A percentile compares a stretch with the other conserved stretches of the same genome.
Evolutionary conservation across 306 rosid genomes (phyloP).

Genomic region (Trifolium fragiferum): DNA sequence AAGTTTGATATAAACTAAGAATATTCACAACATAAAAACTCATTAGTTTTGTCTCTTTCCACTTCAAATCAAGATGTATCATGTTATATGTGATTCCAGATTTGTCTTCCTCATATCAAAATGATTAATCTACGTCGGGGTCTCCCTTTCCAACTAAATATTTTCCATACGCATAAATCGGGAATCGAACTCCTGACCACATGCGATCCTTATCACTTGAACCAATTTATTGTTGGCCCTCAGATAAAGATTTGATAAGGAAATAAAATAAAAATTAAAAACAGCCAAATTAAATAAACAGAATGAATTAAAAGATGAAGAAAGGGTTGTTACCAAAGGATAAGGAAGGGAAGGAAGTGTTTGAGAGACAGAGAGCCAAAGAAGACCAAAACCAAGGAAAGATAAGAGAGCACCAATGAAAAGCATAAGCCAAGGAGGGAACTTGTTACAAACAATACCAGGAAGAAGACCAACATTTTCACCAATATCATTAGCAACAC

Average conservation of each 20-base stretch:
- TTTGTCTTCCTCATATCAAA: slow-evolving; percentile 4
- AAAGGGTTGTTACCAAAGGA: slow-evolving; percentile 56
- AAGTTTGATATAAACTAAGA: slow-evolving; percentile 1
- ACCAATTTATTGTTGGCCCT: no score
- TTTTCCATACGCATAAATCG: no score
- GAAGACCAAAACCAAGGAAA: slow-evolving; percentile 66
- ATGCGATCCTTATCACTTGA: no score
- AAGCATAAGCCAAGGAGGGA: slow-evolving; percentile 68
- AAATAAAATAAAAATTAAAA: background rate
- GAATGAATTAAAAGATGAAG: background rate
- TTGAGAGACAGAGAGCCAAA: slow-evolving; percentile 62
- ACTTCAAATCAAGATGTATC: background rate
- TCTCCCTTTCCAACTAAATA: no score
- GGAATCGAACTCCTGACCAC: no score
- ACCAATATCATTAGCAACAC: slow-evolving; percentile 82
- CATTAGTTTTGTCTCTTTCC: background rate
- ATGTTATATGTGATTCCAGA: background rate
- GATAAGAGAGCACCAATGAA: slow-evolving; percentile 61
- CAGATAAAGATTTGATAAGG: background rate
- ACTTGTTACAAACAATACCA: slow-evolving; percentile 52
- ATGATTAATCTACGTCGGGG: no score
- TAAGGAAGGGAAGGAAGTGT: slow-evolving; percentile 59
- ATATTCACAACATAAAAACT: background rate
- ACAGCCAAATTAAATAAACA: background rate
- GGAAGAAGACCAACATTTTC: slow-evolving; percentile 84